phyloP scores from a whole-genome alignment of 768 basidiomycete species.

The Holtermanniella nyarrowii region DNA sequence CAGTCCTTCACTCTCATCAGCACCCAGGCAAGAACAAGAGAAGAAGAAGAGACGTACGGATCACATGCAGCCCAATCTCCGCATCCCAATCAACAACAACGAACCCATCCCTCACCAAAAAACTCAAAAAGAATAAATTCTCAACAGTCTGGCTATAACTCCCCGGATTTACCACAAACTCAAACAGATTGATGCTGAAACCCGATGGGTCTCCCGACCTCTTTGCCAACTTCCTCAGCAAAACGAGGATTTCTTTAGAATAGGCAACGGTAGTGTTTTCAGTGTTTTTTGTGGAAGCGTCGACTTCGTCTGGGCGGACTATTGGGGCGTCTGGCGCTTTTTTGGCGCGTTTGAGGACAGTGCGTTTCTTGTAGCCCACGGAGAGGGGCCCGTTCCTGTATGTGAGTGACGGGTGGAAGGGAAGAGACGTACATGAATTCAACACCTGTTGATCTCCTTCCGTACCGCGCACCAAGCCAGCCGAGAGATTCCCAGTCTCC shows the following conservation, averaged over 20 bases:
- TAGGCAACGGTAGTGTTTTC: conserved; percentile 10
- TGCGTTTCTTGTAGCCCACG: conserved; percentile 71
- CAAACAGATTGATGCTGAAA: conserved; percentile 62
- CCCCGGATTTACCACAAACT: conserved; percentile 77
- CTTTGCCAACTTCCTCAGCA: conserved; percentile 18
- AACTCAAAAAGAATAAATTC: conserved; percentile 90
- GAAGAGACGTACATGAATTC: neutral
- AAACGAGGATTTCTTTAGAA: conserved; percentile 4
- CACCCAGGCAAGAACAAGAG: neutral
- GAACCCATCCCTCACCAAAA: conserved; percentile 73
- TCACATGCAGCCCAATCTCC: conserved; percentile 57
- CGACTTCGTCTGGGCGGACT: conserved; percentile 58
- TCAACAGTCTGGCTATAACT: conserved; percentile 91
- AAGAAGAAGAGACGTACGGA: conserved; percentile 47
- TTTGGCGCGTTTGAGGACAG: conserved; percentile 55
- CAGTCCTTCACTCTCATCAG: neutral
- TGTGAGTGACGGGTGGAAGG: neutral
- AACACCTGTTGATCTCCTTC: neutral
- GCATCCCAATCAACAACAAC: conserved; percentile 43
- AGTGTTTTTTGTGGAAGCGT: conserved; percentile 9
- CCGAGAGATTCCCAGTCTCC: conserved; percentile 78
- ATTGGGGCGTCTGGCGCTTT: conserved; percentile 56
- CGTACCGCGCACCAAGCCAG: conserved; percentile 50
- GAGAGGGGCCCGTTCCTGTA: conserved; percentile 81
- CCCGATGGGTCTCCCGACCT: conserved; percentile 49